These are phyloP conservation scores for Saussurea involucrata DNA, from an alignment of 129 eudicot species.

Conservation along the genomic window DNA sequence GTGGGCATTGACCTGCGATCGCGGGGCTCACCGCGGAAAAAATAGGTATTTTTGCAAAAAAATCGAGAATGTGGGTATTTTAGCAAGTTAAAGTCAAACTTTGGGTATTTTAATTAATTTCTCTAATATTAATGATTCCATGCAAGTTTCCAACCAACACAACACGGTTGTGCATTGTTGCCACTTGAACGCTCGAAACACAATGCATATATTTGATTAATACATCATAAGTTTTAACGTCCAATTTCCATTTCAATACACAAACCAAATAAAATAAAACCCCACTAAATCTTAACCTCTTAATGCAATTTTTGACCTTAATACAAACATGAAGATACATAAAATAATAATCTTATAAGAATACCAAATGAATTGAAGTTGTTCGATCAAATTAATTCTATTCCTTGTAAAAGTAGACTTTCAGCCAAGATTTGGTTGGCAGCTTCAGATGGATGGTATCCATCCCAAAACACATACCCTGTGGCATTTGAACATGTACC, in stretches of 20 bases:
- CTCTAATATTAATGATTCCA: too few relatives aligned
- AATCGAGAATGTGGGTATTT: too few relatives aligned
- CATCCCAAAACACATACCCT: conserved; percentile 79
- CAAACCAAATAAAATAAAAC: not conserved
- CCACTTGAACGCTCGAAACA: too few relatives aligned
- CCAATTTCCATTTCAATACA: not conserved
- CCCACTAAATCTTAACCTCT: not conserved
- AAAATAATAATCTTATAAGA: not conserved
- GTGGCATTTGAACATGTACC: conserved; percentile 90
- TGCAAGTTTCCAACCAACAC: too few relatives aligned
- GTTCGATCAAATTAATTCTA: conserved; percentile 32
- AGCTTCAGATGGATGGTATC: conserved; percentile 68
- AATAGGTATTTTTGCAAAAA: too few relatives aligned
- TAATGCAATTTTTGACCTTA: not conserved
- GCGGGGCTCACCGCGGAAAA: too few relatives aligned
- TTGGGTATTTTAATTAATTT: too few relatives aligned
- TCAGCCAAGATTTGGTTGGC: conserved; percentile 66
- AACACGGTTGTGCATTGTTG: too few relatives aligned
- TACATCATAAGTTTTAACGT: not conserved
- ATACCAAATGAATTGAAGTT: not conserved
- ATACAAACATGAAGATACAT: not conserved
- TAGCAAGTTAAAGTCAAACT: too few relatives aligned
- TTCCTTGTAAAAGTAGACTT: conserved; percentile 53
- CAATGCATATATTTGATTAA: too few relatives aligned
- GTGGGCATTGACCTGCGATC: too few relatives aligned